These are phyloP conservation scores for Pogostemon cablin DNA, from an alignment of 257 asterid genomes.

Conservation along the genomic window DNA sequence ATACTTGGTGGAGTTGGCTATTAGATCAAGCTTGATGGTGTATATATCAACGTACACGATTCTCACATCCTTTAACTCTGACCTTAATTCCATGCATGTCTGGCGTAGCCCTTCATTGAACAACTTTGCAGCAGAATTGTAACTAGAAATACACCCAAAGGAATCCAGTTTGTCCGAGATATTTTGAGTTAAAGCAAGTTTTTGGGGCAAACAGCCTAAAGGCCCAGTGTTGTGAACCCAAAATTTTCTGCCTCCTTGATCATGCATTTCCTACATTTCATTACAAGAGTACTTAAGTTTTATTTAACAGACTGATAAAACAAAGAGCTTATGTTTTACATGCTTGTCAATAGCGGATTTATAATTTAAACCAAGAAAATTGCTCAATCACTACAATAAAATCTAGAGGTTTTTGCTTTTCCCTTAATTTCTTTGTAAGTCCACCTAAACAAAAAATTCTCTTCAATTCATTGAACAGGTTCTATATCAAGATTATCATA, in stretches of 20 bases:
- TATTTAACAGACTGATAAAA: constrained; percentile 7
- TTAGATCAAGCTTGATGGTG: constrained; percentile 71
- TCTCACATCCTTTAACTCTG: constrained; percentile 61
- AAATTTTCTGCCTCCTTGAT: constrained; percentile 73
- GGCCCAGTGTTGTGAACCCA: constrained; percentile 98
- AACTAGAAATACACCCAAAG: constrained; percentile 68
- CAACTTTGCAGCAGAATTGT: constrained; percentile 59
- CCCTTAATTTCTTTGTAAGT: not conserved
- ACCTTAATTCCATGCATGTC: constrained; percentile 49
- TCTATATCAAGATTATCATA: not conserved
- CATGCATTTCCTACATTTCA: constrained; percentile 56
- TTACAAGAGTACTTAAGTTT: constrained; percentile 7
- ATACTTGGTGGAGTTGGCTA: constrained; percentile 65
- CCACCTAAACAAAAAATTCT: not conserved
- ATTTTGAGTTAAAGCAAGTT: constrained; percentile 52
- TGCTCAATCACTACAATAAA: not conserved
- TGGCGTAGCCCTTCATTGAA: constrained; percentile 70
- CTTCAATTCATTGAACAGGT: not conserved
- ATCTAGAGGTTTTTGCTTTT: not conserved
- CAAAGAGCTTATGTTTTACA: not conserved
- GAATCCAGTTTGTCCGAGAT: constrained; percentile 50
- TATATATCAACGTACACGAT: constrained; percentile 84
- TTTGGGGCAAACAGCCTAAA: constrained; percentile 84
- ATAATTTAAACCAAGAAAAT: not conserved
- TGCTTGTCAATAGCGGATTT: constrained; percentile 12